A percentile compares a stretch with the other conserved stretches of the same genome.
Conservation (phyloP, 2,329 filamentous ascomycete genomes). For the Penicillium thymicola region DNA sequence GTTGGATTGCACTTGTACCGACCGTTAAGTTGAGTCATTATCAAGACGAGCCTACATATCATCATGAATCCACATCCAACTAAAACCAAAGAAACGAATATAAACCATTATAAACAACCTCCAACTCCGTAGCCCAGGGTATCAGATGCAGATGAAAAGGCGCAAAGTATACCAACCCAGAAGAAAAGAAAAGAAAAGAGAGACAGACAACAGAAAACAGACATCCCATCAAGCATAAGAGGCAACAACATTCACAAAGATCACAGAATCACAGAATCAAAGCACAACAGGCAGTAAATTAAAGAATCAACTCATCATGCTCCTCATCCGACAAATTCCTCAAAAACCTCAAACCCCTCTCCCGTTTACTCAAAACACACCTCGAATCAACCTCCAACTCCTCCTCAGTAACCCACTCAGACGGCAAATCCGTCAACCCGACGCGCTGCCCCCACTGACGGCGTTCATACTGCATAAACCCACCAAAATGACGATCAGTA, state of each 20-base stretch:
- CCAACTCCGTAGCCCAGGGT: slow-evolving; percentile 25
- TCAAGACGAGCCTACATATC: not conserved
- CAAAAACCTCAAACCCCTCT: slow-evolving; percentile 35
- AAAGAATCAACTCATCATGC: slow-evolving; percentile 36
- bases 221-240: too few relatives aligned
- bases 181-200: not conserved
- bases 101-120: slow-evolving; percentile 9
- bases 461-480: slow-evolving; percentile 45
- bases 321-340: slow-evolving; percentile 34
- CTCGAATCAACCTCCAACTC: slow-evolving; percentile 36
- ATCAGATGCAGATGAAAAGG: slow-evolving; percentile 19
- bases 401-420: slow-evolving; percentile 38
- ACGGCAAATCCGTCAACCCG: slow-evolving; percentile 33
- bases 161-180: slow-evolving; percentile 4
- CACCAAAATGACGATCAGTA: slow-evolving; percentile 43
- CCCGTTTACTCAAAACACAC: slow-evolving; percentile 33
- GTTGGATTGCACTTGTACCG: not conserved
- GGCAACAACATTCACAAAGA: not conserved
- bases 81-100: slow-evolving; percentile 1
- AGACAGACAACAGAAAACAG: not conserved
- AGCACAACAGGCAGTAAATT: slow-evolving; percentile 1
- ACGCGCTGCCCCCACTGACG: slow-evolving; percentile 37
- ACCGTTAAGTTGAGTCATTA: not conserved
- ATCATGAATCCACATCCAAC: not conserved
- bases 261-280: slow-evolving; percentile 19